Base-by-base conservation (phyloP, 148 eudicot species). In the Euryodendron excelsum region DNA sequence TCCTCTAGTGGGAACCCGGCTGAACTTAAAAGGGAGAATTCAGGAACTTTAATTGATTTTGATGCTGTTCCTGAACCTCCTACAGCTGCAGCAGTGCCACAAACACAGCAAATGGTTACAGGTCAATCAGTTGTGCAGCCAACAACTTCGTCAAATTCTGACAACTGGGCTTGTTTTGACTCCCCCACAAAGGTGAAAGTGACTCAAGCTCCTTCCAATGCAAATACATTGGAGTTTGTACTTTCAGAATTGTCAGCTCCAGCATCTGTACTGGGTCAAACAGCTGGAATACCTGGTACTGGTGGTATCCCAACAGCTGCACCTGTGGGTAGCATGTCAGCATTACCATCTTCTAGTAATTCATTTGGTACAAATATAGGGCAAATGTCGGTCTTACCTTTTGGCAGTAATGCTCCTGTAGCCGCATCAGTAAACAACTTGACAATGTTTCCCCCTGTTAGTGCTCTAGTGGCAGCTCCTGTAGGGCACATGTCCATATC, bases 91-190 rank as follows among this genome's bases (percentile, higher is more conserved):
- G 68, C 85, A 79, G 86, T 59, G 21, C 75, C 87, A 41, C 90
- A 85, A 78, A 62, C 83, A 75, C 87, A 82, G 67, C 88, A 79
- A 72, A 56, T 81, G 30, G 71, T 73, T 65, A 44, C 80, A 23
- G 76, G 44, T 76, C 85, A 87, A 30, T 66, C 90, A 11, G 82
- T 72, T 65, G 33, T 74, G 8, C 89, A 87, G 72, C 73, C 84
- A 69, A 78, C 89, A 72, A 76, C 80, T 78, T 61, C 87, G 83
- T 73, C 93, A 33, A 70, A 30, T 68, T 79, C 80, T 80, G 89
- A 91, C 80, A 86, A 96, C 80, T 93, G 98, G 99, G 98, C 99
- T 47, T 86, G 86, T 85, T 96, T 96, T 82, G 98, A 90, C 85
- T 84, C 86, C 34, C 75, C 83, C 70, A n/a, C 84, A 0, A 89